phyloP scores from a whole-genome alignment of 2,329 filamentous ascomycete genomes.

The Colletotrichum sp. region DNA sequence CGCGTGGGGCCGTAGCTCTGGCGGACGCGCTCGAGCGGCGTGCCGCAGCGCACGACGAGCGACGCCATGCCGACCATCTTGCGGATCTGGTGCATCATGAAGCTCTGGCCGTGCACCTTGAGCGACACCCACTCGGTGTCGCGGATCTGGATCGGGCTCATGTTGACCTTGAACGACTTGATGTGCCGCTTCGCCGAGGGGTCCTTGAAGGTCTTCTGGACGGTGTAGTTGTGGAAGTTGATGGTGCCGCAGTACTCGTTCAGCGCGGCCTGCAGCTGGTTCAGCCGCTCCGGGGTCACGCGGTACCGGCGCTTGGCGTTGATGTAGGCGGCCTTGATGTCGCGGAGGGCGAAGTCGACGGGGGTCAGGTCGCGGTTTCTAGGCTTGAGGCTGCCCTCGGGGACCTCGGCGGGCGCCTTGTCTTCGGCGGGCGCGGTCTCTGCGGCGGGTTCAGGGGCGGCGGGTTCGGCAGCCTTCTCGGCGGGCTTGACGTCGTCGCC shows the following conservation, averaged over 20 bases:
- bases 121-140: constrained; percentile 95
- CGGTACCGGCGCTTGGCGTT: constrained; percentile 85
- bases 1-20: constrained; percentile 75
- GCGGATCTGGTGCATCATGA: constrained; percentile 99
- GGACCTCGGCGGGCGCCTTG: constrained; percentile 17
- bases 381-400: constrained; percentile 34
- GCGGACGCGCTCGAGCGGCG: constrained; percentile 71
- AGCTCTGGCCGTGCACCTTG: constrained; percentile 96
- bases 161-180: constrained; percentile 85
- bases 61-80: constrained; percentile 98
- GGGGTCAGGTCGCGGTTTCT: constrained; percentile 51
- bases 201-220: constrained; percentile 83
- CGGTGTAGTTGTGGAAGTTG: constrained; percentile 98
- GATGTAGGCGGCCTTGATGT: constrained; percentile 83
- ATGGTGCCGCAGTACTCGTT: constrained; percentile 79
- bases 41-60: constrained; percentile 83
- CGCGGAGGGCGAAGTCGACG: constrained; percentile 69
- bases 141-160: constrained; percentile 80
- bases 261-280: constrained; percentile 77
- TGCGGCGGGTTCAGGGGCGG: background rate
- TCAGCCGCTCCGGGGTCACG: constrained; percentile 72
- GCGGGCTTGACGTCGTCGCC: constrained; percentile 21
- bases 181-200: constrained; percentile 89
- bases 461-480: constrained; percentile 28
- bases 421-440: constrained; percentile 18